These are phyloP conservation scores for Microbotryomycetes sp. DNA, from an alignment of 1,284 basidiomycete genomes.

Conservation along the genomic window DNA sequence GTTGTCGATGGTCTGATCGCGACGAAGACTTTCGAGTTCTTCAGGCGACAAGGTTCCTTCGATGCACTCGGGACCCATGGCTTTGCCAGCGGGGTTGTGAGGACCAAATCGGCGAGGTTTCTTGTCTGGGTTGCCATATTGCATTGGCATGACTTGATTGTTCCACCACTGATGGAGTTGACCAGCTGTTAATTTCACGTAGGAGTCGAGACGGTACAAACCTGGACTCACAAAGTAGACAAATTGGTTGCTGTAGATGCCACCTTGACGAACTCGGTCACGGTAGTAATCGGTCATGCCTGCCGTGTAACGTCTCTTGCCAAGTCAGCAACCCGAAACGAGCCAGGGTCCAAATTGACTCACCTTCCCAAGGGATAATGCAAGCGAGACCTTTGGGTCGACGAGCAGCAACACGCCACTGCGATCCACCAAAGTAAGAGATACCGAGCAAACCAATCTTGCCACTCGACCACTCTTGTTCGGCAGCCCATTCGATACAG, in stretches of 20 bases:
- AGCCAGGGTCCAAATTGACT: not conserved
- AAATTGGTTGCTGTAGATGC: slow-evolving; percentile 40
- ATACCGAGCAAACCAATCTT: slow-evolving; percentile 42
- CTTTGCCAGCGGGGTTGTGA: not conserved
- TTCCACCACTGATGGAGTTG: slow-evolving; percentile 35
- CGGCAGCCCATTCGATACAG: slow-evolving; percentile 41
- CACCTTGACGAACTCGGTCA: slow-evolving; percentile 40
- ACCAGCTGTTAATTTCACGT: not conserved
- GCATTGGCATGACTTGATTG: slow-evolving; percentile 39
- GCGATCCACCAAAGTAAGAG: slow-evolving; percentile 41
- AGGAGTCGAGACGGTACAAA: too few species aligned
- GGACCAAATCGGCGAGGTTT: slow-evolving; percentile 25
- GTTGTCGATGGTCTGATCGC: slow-evolving; percentile 39
- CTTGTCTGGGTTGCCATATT: slow-evolving; percentile 38
- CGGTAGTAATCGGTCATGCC: slow-evolving; percentile 42
- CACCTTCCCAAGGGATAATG: slow-evolving; percentile 42
- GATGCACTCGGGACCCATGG: slow-evolving; percentile 33
- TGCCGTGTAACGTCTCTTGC: not conserved
- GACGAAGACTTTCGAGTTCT: slow-evolving; percentile 36
- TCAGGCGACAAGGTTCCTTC: slow-evolving; percentile 38
- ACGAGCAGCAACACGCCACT: slow-evolving; percentile 43
- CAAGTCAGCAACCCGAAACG: not conserved
- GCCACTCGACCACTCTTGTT: slow-evolving; percentile 41
- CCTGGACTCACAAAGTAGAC: slow-evolving; percentile 24
- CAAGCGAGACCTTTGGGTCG: slow-evolving; percentile 41